Conservation (phyloP, 2,329 filamentous ascomycete genomes). For the Colletotrichum lini region DNA sequence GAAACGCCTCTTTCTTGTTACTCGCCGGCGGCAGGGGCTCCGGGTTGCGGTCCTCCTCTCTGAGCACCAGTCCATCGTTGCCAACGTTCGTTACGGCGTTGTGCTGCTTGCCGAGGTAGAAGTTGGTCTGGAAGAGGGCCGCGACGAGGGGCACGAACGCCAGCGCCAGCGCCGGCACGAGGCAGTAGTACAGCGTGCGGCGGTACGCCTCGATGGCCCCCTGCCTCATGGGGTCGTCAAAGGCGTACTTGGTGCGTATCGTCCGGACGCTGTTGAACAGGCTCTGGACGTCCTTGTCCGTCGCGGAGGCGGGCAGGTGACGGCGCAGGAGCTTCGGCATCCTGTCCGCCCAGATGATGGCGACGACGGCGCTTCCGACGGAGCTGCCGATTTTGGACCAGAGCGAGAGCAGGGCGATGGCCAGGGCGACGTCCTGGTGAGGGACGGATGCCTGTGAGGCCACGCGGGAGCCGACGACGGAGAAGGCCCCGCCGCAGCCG, state of each 20-base stretch:
- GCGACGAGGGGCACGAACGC: constrained; percentile 40
- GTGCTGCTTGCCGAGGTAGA: constrained; percentile 42
- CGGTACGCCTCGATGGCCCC: constrained; percentile 42
- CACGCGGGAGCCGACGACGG: constrained; percentile 35
- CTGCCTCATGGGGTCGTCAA: constrained; percentile 42
- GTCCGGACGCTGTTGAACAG: constrained; percentile 33
- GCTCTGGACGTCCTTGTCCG: constrained; percentile 44
- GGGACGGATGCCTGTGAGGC: constrained; percentile 34
- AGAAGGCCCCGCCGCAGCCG: constrained; percentile 65
- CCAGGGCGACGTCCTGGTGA: constrained; percentile 35
- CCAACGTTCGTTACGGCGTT: constrained; percentile 39
- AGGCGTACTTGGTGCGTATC: constrained; percentile 39
- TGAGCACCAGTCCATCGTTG: constrained; percentile 31
- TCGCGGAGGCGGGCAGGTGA: constrained; percentile 45
- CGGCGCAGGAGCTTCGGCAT: constrained; percentile 46
- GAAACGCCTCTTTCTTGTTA: constrained; percentile 46
- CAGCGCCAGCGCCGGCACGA: constrained; percentile 32
- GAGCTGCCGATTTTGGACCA: constrained; percentile 40
- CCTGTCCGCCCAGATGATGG: constrained; percentile 41
- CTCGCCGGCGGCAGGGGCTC: constrained; percentile 40
- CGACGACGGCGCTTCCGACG: constrained; percentile 34
- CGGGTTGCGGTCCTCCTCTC: constrained; percentile 32
- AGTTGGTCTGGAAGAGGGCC: constrained; percentile 41
- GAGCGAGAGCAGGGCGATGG: constrained; percentile 31
- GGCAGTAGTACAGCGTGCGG: constrained; percentile 39